Conservation (phyloP, 208 protist genomes). For the Acanthamoeba lenticulata region DNA sequence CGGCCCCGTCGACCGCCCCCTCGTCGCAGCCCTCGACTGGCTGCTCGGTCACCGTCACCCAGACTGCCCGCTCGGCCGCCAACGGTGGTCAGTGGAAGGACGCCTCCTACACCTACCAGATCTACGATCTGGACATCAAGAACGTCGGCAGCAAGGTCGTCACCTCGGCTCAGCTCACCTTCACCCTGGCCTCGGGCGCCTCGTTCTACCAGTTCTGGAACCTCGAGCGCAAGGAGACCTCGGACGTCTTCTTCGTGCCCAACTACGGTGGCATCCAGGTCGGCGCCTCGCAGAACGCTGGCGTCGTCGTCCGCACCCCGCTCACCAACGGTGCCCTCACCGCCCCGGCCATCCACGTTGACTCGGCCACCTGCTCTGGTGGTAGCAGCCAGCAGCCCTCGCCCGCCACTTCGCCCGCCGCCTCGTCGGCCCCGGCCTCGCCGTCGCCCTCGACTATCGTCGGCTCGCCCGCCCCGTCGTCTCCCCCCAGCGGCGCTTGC, state of each 20-base stretch:
- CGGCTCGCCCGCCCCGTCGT: background rate
- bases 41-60: background rate
- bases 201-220: background rate
- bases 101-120: background rate
- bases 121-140: background rate
- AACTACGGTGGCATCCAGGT: background rate
- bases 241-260: background rate
- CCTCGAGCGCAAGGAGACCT: background rate
- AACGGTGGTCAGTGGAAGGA: background rate
- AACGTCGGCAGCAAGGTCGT: background rate
- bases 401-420: background rate
- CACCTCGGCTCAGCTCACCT: background rate
- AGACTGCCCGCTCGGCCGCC: background rate
- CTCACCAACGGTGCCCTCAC: background rate
- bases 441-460: background rate
- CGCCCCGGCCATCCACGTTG: background rate
- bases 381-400: background rate
- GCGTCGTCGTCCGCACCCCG: background rate
- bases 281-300: background rate
- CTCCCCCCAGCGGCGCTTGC: background rate
- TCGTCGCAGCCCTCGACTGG: background rate
- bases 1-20: background rate
- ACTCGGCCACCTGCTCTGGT: background rate
- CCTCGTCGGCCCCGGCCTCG: background rate
- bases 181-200: background rate